Conservation (phyloP, 768 basidiomycete genomes). For the Galerina marginata region DNA sequence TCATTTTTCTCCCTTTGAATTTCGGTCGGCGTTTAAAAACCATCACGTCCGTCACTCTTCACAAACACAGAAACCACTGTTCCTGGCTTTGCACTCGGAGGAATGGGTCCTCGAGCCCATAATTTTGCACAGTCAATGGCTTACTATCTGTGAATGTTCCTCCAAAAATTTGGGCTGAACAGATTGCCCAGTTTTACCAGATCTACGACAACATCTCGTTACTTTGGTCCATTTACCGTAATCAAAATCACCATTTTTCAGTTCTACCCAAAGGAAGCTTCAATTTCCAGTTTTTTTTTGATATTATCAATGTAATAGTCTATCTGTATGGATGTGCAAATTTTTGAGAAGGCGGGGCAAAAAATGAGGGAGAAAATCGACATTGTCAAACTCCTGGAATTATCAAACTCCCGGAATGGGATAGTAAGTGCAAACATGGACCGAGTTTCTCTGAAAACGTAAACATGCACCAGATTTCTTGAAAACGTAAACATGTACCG, state of each 20-base stretch:
- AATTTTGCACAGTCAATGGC: slow-evolving; percentile 5
- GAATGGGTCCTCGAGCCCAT: background rate
- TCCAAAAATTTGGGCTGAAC: background rate
- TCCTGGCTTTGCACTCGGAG: background rate
- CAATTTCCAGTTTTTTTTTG: background rate
- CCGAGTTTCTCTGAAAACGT: too few species aligned
- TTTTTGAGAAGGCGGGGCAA: background rate
- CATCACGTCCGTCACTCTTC: slow-evolving; percentile 5
- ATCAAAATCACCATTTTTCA: background rate
- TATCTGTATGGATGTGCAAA: background rate
- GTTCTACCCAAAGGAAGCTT: background rate
- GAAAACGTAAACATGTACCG: too few species aligned
- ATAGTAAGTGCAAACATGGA: too few species aligned
- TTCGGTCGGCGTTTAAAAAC: slow-evolving; percentile 2
- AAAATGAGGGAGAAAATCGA: background rate
- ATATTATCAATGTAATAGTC: background rate
- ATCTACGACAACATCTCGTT: background rate
- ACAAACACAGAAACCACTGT: slow-evolving; percentile 1
- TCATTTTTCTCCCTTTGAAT: too few species aligned
- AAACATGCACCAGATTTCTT: too few species aligned
- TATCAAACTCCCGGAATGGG: too few species aligned
- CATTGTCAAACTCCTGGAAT: background rate
- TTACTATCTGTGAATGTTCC: slow-evolving; percentile 1
- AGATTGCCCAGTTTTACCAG: background rate
- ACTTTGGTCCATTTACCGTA: background rate